Conservation (phyloP, 176 grass and related monocot species). For the Melocanna baccifera region DNA sequence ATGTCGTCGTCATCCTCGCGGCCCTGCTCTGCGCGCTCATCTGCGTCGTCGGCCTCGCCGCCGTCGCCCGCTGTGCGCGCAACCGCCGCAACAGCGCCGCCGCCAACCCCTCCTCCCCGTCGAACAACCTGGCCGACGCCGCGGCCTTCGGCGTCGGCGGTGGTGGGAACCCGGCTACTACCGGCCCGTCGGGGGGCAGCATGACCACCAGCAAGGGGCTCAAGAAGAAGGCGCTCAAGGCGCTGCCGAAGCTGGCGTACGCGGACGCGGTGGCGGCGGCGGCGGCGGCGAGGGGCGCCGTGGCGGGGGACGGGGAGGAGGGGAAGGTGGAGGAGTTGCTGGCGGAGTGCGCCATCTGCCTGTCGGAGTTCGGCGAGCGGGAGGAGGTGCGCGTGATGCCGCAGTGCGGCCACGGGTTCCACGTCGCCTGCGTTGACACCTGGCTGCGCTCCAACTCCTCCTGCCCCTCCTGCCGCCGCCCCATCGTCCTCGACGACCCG, state of each 20-base stretch:
- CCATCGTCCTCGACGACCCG: conserved; percentile 53
- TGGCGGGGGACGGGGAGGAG: conserved; percentile 16
- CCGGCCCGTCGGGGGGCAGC: neutral
- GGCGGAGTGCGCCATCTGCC: conserved; percentile 54
- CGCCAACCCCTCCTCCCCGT: neutral
- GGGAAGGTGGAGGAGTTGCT: conserved; percentile 26
- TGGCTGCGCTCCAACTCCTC: conserved; percentile 69
- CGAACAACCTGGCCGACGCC: conserved; percentile 20
- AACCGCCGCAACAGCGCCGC: conserved; percentile 26
- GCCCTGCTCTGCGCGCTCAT: conserved; percentile 64
- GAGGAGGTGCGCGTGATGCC: conserved; percentile 74
- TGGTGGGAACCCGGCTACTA: neutral
- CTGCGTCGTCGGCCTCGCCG: conserved; percentile 59
- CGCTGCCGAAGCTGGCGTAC: conserved; percentile 59
- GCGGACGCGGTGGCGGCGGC: conserved; percentile 48
- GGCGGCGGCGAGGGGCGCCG: conserved; percentile 44
- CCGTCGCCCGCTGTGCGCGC: conserved; percentile 51
- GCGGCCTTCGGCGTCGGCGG: conserved; percentile 5
- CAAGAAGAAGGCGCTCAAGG: conserved; percentile 63
- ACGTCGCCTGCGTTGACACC: conserved; percentile 68
- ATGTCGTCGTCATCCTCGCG: conserved; percentile 62
- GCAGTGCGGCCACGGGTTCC: conserved; percentile 78
- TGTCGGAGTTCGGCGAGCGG: conserved; percentile 59
- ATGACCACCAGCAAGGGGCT: conserved; percentile 42
- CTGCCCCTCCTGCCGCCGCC: conserved; percentile 70